Conservation (phyloP, 768 basidiomycete species). For the Agrocybe pediades region DNA sequence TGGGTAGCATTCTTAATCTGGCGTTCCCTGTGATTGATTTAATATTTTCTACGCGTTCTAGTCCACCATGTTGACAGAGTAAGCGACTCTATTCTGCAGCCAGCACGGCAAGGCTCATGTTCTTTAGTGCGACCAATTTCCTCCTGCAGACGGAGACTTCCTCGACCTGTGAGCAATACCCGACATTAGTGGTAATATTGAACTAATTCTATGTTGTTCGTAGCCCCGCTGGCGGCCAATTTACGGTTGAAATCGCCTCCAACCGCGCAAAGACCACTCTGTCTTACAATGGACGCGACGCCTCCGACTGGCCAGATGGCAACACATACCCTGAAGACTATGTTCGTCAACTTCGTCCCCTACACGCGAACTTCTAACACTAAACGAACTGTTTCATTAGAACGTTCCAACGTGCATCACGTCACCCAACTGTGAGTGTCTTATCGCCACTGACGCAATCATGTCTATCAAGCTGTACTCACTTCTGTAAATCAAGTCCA, state of each 20-base stretch:
- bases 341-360: slow-evolving; percentile 28
- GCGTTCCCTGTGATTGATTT: not conserved
- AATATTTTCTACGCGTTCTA: slow-evolving; percentile 17
- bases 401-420: slow-evolving; percentile 45
- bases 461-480: not conserved
- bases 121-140: slow-evolving; percentile 41
- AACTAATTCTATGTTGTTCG: not conserved
- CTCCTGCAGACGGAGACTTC: slow-evolving; percentile 41
- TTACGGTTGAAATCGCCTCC: slow-evolving; percentile 49
- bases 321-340: slow-evolving; percentile 43
- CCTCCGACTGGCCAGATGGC: slow-evolving; percentile 50
- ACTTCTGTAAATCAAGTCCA: slow-evolving; percentile 42
- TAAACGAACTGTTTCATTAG: slow-evolving; percentile 17
- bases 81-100: slow-evolving; percentile 5
- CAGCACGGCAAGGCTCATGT: not conserved
- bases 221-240: slow-evolving; percentile 50
- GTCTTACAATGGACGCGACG: slow-evolving; percentile 39
- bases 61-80: slow-evolving; percentile 40
- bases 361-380: not conserved
- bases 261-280: slow-evolving; percentile 51
- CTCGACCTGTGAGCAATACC: slow-evolving; percentile 40
- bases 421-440: slow-evolving; percentile 46
- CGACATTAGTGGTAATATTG: not conserved
- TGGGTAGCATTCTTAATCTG: slow-evolving; percentile 22
- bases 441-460: not conserved